phyloP scores from a whole-genome alignment of 352 stramenopile species.

The Globisporangium okanoganense region DNA sequence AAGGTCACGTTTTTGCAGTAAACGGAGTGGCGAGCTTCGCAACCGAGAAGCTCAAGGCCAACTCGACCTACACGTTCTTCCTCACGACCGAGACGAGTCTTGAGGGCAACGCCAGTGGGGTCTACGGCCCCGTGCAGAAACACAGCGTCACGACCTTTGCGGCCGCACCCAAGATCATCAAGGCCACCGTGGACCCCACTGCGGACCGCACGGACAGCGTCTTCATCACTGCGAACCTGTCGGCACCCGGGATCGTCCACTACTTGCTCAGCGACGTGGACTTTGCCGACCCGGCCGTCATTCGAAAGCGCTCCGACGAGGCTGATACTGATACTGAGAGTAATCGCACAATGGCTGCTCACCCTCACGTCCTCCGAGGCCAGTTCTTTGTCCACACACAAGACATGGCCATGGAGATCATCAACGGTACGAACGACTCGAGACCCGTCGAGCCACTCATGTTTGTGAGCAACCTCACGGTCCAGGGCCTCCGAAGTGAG shows the following conservation, averaged over 20 bases:
- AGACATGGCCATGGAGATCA: constrained; percentile 60
- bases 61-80: constrained; percentile 54
- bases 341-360: not conserved
- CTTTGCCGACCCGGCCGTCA: constrained; percentile 64
- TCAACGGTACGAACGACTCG: constrained; percentile 74
- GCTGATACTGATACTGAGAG: not conserved
- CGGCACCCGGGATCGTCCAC: constrained; percentile 57
- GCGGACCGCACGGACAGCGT: constrained; percentile 48
- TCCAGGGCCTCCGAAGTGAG: constrained; percentile 33
- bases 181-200: constrained; percentile 40
- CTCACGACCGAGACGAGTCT: constrained; percentile 44
- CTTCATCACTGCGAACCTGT: constrained; percentile 57
- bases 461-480: constrained; percentile 55
- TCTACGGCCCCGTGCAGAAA: constrained; percentile 32
- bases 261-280: constrained; percentile 76
- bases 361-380: constrained; percentile 44
- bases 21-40: constrained; percentile 14
- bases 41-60: constrained; percentile 28
- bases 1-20: constrained; percentile 2
- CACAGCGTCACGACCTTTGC: constrained; percentile 50
- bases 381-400: constrained; percentile 29
- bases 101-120: constrained; percentile 34
- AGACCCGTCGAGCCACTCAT: constrained; percentile 50
- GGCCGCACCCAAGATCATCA: constrained; percentile 53
- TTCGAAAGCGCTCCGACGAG: constrained; percentile 19